Evolutionary conservation across 2,329 filamentous ascomycete genomes (phyloP).

Genomic region (Leptographium lundbergii): DNA sequence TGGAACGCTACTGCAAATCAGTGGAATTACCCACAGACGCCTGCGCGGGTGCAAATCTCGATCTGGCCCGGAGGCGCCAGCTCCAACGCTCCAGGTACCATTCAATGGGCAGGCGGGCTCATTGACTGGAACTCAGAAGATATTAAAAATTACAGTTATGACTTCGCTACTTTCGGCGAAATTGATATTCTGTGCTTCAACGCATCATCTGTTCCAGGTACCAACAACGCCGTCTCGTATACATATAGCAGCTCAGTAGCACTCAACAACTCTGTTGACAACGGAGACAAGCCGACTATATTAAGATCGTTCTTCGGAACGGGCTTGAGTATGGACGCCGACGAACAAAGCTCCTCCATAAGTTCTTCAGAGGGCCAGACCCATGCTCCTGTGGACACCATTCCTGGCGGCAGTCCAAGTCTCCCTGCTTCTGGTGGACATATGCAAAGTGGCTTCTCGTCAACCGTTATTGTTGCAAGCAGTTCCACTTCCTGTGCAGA

Average conservation of each 20-base stretch:
- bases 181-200: slow-evolving; percentile 82
- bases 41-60: slow-evolving; percentile 80
- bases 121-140: slow-evolving; percentile 75
- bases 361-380: slow-evolving; percentile 6
- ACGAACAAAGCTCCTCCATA: slow-evolving; percentile 13
- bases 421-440: slow-evolving; percentile 15
- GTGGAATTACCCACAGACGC: slow-evolving; percentile 85
- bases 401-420: slow-evolving; percentile 19
- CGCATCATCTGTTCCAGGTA: slow-evolving; percentile 45
- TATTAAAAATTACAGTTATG: slow-evolving; percentile 76
- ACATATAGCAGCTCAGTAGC: slow-evolving; percentile 52
- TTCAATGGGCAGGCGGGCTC: slow-evolving; percentile 80
- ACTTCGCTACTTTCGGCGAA: slow-evolving; percentile 67
- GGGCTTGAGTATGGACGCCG: slow-evolving; percentile 57
- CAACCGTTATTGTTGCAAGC: neutral
- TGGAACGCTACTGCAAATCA: slow-evolving; percentile 75
- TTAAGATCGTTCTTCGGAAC: slow-evolving; percentile 72
- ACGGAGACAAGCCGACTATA: slow-evolving; percentile 62
- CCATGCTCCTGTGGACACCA: slow-evolving; percentile 8
- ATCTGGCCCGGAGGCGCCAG: slow-evolving; percentile 86
- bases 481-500: slow-evolving; percentile 20
- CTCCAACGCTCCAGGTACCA: slow-evolving; percentile 69
- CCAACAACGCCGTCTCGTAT: slow-evolving; percentile 60
- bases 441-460: neutral
- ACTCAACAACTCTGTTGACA: slow-evolving; percentile 65